phyloP scores from a whole-genome alignment of 75 land plant species.

The Gnetum montanum region DNA sequence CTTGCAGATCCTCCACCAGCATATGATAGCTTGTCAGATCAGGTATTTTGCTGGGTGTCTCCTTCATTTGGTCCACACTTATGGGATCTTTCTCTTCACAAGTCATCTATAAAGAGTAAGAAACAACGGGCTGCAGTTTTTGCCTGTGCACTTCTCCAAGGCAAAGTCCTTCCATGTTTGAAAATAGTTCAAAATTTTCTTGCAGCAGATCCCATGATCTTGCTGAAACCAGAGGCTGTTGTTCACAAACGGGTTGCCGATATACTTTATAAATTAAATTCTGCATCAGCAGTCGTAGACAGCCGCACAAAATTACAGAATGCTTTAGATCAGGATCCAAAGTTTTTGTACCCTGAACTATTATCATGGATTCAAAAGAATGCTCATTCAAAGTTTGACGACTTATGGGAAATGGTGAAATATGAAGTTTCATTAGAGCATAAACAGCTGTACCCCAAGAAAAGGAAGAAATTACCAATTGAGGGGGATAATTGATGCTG shows the following conservation, averaged over 20 bases:
- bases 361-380: slow-evolving; percentile 58
- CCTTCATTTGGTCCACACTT: slow-evolving; percentile 74
- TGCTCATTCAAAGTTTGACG: slow-evolving; percentile 30
- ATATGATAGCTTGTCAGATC: slow-evolving; percentile 59
- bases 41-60: slow-evolving; percentile 56
- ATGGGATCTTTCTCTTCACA: slow-evolving; percentile 77
- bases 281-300: slow-evolving; percentile 31
- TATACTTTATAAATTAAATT: slow-evolving; percentile 40
- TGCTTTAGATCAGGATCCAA: slow-evolving; percentile 47
- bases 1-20: slow-evolving; percentile 70
- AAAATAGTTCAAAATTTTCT: slow-evolving; percentile 23
- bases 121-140: slow-evolving; percentile 47
- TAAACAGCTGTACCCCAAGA: slow-evolving; percentile 37
- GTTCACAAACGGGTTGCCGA: slow-evolving; percentile 71
- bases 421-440: slow-evolving; percentile 38
- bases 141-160: slow-evolving; percentile 80
- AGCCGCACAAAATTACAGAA: slow-evolving; percentile 38
- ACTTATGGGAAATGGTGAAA: slow-evolving; percentile 56
- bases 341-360: slow-evolving; percentile 42
- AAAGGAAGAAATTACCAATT: slow-evolving; percentile 20
- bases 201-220: slow-evolving; percentile 51
- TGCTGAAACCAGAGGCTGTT: slow-evolving; percentile 47
- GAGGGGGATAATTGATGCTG: too few species aligned
- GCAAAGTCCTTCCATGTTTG: slow-evolving; percentile 75
- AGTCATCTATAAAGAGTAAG: slow-evolving; percentile 25